phyloP scores from a whole-genome alignment of 2,329 filamentous ascomycete species.

The Talaromyces sp. region DNA sequence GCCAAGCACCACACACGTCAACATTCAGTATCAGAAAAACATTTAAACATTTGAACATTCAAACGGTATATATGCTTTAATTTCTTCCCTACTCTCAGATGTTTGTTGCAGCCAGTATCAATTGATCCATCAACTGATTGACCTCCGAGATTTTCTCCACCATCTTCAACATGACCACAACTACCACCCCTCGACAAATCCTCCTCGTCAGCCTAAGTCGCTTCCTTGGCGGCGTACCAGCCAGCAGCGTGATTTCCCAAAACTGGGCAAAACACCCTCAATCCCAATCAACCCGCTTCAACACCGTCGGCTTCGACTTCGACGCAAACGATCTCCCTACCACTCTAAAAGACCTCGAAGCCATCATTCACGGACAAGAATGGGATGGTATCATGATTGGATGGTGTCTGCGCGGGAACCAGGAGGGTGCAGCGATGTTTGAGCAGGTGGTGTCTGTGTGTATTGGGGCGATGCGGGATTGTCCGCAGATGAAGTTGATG shows the following conservation, averaged over 20 bases:
- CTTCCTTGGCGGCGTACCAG: not conserved
- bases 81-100: no score
- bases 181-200: not conserved
- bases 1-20: no score
- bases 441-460: not conserved
- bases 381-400: constrained; percentile 4
- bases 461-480: not conserved
- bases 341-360: not conserved
- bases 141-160: not conserved
- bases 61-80: no score
- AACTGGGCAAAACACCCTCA: not conserved
- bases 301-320: not conserved
- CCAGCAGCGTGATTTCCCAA: not conserved
- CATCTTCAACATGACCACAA: not conserved
- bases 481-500: constrained; percentile 2
- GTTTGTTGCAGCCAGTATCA: no score
- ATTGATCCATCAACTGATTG: no score
- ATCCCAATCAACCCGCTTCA: not conserved
- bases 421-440: not conserved
- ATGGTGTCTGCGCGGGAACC: constrained; percentile 3
- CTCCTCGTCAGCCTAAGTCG: constrained; percentile 1
- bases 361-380: not conserved
- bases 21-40: no score
- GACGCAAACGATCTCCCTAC: not conserved
- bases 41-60: no score